Conservation (phyloP, 495 filamentous ascomycete genomes). For the Talaromyces stipitatus region DNA sequence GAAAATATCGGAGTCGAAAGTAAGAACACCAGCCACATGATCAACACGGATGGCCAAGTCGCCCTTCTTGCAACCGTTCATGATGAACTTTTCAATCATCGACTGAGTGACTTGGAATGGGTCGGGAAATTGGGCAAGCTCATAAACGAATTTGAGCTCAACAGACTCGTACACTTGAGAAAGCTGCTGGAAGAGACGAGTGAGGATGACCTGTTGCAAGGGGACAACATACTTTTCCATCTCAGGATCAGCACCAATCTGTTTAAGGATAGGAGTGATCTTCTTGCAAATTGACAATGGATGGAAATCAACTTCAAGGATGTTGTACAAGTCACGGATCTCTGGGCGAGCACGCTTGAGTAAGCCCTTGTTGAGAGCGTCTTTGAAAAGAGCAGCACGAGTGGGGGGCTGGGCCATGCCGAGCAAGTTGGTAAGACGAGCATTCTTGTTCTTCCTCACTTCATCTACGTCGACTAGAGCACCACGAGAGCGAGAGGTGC, state of each 20-base stretch:
- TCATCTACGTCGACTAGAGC: constrained; percentile 95
- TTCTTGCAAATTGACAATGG: constrained; percentile 98
- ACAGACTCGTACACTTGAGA: constrained; percentile 99
- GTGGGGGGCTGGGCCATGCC: constrained; percentile 87
- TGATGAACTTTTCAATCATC: constrained; percentile 99
- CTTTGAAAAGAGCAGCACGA: constrained; percentile 86
- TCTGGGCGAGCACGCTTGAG: constrained; percentile 85
- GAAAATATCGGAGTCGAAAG: constrained; percentile 97
- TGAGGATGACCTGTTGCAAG: constrained; percentile 96
- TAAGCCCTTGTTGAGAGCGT: constrained; percentile 88
- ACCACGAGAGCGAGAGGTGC: constrained; percentile 90
- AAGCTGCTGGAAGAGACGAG: constrained; percentile 95
- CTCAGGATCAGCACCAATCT: constrained; percentile 91
- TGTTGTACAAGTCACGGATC: constrained; percentile 94
- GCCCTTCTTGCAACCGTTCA: constrained; percentile 99
- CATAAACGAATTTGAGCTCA: constrained; percentile 86
- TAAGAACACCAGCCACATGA: constrained; percentile 87
- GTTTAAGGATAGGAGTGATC: constrained; percentile 88
- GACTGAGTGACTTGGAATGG: constrained; percentile 88
- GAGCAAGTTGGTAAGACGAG: constrained; percentile 87
- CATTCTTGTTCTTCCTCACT: constrained; percentile 97
- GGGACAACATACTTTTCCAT: constrained; percentile 95
- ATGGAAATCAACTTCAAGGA: constrained; percentile 98
- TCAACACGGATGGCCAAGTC: constrained; percentile 95
- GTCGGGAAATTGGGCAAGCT: constrained; percentile 91